Base-by-base conservation (phyloP, 441 rosid genomes). In the Kokia cookei region DNA sequence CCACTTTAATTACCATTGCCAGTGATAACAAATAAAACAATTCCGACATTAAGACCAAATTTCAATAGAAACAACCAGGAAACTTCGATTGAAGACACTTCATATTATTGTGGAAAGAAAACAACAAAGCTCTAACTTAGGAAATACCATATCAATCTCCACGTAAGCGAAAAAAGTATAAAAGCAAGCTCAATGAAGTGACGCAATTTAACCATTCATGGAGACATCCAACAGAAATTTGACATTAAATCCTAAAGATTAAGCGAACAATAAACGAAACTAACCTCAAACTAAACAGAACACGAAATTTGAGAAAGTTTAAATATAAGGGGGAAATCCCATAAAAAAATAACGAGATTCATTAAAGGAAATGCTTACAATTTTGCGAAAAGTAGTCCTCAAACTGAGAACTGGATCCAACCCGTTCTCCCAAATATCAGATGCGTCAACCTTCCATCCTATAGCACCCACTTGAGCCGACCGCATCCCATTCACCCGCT, bases 351-450 rank as follows among this genome's bases (percentile, higher is more conserved):
- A 22, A 27, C 14, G 0, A 61, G 5, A 13, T 50, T 51, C 48
- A 22, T 47, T 63, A 72, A 42, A n/a, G 22, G 13, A 45, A 13
- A 73, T 11, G 82, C 97, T 93, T 85, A 93, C 98, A 73, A 95
- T 95, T 85, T 82, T 93, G 67, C 91, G 91, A 24, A 91, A 82
- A 15, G 97, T 77, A 69, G 81, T 82, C 71, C 83, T 82, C 45
- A 91, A 79, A 71, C 84, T 75, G 68, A 93, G 85, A 83, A 91
- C 96, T 10, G 87, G 90, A 85, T 93, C 99, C 67, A 88, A 60
- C 54, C 88, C 87, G 77, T 65, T 65, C 13, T 90, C 97, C 72
- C 75, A 50, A 71, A 81, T 61, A 77, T 89, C 98, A 4, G 84
- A 80, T 48, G 78, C 81, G 3, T 87, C 92, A 1, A 73, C 73